phyloP scores from a whole-genome alignment of 805 yeast species.

The Candida lessepsii region DNA sequence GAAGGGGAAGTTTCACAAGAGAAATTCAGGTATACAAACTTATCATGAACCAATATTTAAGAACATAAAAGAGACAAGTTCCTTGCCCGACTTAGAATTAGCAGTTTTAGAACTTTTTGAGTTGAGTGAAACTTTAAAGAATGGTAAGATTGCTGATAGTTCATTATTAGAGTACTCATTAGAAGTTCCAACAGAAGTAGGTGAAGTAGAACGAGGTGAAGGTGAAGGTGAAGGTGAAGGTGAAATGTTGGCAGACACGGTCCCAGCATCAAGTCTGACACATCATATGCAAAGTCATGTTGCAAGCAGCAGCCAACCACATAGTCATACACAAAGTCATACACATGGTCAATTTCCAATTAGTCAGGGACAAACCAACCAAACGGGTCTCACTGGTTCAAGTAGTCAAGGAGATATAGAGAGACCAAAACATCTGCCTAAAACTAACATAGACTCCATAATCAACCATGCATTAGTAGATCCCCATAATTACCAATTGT shows the following conservation, averaged over 20 bases:
- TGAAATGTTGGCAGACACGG: too few relatives aligned
- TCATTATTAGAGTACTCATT: slow-evolving; percentile 10
- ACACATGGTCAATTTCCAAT: too few relatives aligned
- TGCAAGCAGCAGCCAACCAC: too few relatives aligned
- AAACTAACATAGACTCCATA: slow-evolving; percentile 2
- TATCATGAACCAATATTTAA: slow-evolving; percentile 14
- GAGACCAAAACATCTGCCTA: background rate
- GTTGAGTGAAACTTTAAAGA: slow-evolving; percentile 30
- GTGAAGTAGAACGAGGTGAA: background rate
- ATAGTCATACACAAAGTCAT: too few relatives aligned
- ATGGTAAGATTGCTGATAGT: slow-evolving; percentile 22
- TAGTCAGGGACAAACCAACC: too few relatives aligned
- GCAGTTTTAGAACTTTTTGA: slow-evolving; percentile 29
- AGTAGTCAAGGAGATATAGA: too few relatives aligned
- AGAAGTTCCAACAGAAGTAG: background rate
- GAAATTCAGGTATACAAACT: background rate
- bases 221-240: background rate
- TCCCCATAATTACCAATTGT: background rate
- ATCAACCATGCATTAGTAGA: background rate
- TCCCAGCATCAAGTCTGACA: too few relatives aligned
- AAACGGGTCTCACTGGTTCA: too few relatives aligned
- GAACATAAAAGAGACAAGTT: slow-evolving; percentile 18
- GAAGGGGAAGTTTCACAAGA: slow-evolving; percentile 20
- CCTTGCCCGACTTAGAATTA: slow-evolving; percentile 27
- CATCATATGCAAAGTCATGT: too few relatives aligned